phyloP scores from a whole-genome alignment of 169 alveolate genomes.

The Plasmodium billcollinsi region DNA sequence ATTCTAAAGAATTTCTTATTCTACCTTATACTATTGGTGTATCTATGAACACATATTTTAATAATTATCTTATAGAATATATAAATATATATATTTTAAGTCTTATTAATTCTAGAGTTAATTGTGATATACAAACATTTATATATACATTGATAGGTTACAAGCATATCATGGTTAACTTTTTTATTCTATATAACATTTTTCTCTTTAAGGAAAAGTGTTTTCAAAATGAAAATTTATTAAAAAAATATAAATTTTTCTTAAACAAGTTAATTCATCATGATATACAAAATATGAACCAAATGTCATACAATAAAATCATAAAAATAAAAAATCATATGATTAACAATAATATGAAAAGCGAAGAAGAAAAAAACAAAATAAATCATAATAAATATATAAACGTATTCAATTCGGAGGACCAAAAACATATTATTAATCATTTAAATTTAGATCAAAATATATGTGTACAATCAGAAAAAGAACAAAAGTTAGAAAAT shows the following conservation, averaged over 20 bases:
- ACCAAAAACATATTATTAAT: no score
- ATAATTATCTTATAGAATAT: constrained; percentile 65
- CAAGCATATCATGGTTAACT: constrained; percentile 38
- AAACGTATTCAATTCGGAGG: no score
- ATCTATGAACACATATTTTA: constrained; percentile 63
- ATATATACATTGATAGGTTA: constrained; percentile 38
- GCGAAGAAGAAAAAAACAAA: no score
- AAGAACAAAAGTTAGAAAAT: no score
- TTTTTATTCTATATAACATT: constrained; percentile 57
- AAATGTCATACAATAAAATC: background rate
- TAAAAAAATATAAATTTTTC: constrained; percentile 28
- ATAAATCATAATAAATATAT: no score
- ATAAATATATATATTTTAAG: constrained; percentile 54
- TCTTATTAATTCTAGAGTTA: constrained; percentile 53
- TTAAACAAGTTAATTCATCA: constrained; percentile 9
- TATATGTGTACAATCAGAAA: no score
- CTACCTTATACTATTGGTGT: constrained; percentile 58
- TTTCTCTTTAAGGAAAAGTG: constrained; percentile 45
- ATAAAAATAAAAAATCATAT: no score
- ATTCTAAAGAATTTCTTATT: constrained; percentile 64
- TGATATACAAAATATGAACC: background rate
- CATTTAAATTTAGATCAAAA: no score
- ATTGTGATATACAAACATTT: constrained; percentile 51
- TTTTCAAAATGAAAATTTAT: constrained; percentile 6
- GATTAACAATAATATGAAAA: no score